Evolutionary conservation across 2,329 filamentous ascomycete genomes (phyloP), one percentile per base, ranked within the genome.

Genomic region (Neonectria sp.): DNA sequence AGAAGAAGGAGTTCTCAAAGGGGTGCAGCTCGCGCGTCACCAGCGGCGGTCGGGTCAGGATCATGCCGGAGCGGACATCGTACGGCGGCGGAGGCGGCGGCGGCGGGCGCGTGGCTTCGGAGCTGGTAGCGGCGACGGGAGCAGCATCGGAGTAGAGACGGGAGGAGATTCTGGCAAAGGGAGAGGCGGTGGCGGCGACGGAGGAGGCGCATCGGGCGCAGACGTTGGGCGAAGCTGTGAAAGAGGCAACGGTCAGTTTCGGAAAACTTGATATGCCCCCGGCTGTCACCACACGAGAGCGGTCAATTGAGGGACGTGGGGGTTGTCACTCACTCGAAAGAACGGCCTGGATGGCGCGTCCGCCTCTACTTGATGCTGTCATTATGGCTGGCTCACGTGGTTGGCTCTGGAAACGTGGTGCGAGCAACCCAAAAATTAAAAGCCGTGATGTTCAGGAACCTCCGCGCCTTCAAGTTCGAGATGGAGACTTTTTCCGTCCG

Each of bases 1-100:
- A 95, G 86, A 92, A 97, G 84, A 92, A 98, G 71, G 95, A 88
- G 78, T 94, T 93, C 82, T 99, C 96, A 82, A 99, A 98, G 13
- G 93, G 87, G 37, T 93, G 93, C 60, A 95, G 91, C 68, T 92
- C 87, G 73, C 93, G 92, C 29, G 96, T 98, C 76, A 99, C 87
- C 66, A 97, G 86, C 7, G 96, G 96, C 55, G 96, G 90, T 31
- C 96, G 94, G 52, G 95, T 96, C 70, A 99, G 90, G 73, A 98
- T 90, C 67, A 98, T 87, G 71, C 94, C 93, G 65, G 87, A 86
- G 65, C 83, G 85, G 79, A 90, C 84, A 71, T 83, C 82, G 81
- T 88, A 88, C 59, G 78, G 71, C 25, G 76, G 63, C 21, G 73
- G 70, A 13, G 71, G 52, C 63, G 59, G 59, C 11, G 21, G 70